Evolutionary conservation across 495 filamentous ascomycete species (phyloP).

Genomic region (Articulospora tetracladia): DNA sequence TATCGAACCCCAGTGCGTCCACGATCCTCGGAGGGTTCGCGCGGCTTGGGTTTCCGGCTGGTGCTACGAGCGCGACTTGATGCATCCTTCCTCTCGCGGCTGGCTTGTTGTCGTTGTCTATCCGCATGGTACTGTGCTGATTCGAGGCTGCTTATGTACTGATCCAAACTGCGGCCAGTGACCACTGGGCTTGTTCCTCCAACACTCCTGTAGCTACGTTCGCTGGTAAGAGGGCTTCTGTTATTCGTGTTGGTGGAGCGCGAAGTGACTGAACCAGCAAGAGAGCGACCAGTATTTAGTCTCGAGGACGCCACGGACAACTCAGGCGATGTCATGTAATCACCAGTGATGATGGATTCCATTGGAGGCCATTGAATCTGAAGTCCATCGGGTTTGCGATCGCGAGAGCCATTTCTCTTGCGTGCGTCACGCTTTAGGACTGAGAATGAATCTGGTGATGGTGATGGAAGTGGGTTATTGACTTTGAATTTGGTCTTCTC

Average conservation of each 20-base stretch:
- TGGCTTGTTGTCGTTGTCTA: conserved; percentile 50
- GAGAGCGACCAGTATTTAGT: conserved; percentile 42
- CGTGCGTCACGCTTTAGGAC: conserved; percentile 53
- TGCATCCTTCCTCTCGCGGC: conserved; percentile 53
- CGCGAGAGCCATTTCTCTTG: conserved; percentile 66
- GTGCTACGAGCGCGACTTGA: conserved; percentile 47
- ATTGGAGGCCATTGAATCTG: conserved; percentile 66
- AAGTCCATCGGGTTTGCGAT: conserved; percentile 78
- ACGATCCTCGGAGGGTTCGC: conserved; percentile 65
- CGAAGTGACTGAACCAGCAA: conserved; percentile 39
- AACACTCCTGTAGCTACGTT: conserved; percentile 39
- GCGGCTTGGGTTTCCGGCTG: conserved; percentile 43
- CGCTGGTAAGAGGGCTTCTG: conserved; percentile 45
- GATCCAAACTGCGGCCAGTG: conserved; percentile 66
- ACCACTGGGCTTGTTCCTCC: conserved; percentile 37
- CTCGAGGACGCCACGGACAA: conserved; percentile 40
- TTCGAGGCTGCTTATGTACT: conserved; percentile 85
- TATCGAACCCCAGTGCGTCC: conserved; percentile 62
- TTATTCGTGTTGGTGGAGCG: conserved; percentile 39
- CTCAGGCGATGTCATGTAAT: conserved; percentile 38
- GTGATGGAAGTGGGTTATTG: conserved; percentile 45
- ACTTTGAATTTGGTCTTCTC: conserved; percentile 29
- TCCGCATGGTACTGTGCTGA: conserved; percentile 62
- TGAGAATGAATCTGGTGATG: conserved; percentile 38
- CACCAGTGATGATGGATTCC: conserved; percentile 47